Evolutionary conservation across 2,329 filamentous ascomycete genomes (phyloP).

Genomic region (Seiridium unicorne): DNA sequence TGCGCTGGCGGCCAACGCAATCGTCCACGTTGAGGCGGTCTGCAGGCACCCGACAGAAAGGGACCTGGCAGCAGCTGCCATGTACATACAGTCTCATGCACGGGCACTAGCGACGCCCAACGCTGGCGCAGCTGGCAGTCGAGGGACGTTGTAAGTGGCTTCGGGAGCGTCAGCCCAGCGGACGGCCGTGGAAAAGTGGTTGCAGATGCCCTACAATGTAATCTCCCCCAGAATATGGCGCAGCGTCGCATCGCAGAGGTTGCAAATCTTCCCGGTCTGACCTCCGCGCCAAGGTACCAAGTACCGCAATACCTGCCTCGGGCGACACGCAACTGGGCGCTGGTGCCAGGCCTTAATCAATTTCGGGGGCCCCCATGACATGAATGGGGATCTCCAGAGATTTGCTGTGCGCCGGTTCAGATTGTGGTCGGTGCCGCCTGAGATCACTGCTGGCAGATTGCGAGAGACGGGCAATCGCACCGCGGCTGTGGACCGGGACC

Average conservation of each 20-base stretch:
- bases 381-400: constrained; percentile 9
- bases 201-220: not conserved
- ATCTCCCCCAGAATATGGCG: constrained; percentile 3
- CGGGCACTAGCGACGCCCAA: too few species aligned
- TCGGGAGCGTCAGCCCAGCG: not conserved
- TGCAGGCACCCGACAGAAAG: not conserved
- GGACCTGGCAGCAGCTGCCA: not conserved
- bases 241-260: not conserved
- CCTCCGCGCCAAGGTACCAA: not conserved
- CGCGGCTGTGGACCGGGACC: not conserved
- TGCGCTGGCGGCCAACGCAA: not conserved
- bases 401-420: not conserved
- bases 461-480: constrained; percentile 3
- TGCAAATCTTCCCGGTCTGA: not conserved
- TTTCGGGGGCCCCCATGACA: constrained; percentile 2
- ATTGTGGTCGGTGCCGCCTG: not conserved
- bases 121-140: too few species aligned
- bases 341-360: constrained; percentile 11
- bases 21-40: not conserved
- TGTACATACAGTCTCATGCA: too few species aligned
- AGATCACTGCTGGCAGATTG: constrained; percentile 4
- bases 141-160: not conserved
- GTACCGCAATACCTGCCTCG: not conserved
- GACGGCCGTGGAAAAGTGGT: not conserved
- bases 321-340: not conserved